These are phyloP conservation scores for Eutrema salsugineum DNA, from an alignment of 441 rosid species.

Conservation along the genomic window DNA sequence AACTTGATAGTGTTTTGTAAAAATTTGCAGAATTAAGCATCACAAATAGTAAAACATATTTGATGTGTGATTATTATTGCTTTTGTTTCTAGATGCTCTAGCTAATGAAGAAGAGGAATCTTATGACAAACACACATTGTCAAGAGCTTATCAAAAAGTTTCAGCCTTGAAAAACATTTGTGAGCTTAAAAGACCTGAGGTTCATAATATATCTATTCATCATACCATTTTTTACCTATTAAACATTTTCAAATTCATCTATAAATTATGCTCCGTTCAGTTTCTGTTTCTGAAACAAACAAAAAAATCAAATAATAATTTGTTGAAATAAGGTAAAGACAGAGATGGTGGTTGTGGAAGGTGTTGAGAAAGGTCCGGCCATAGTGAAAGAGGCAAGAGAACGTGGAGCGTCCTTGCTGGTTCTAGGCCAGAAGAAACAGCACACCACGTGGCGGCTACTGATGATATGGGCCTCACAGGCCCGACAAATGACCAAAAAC, in stretches of 20 bases:
- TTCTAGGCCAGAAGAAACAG: conserved; percentile 70
- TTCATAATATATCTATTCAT: conserved; percentile 18
- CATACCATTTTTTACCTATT: background rate
- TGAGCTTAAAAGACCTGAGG: conserved; percentile 79
- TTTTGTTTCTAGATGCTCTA: conserved; percentile 1
- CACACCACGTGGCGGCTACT: conserved; percentile 80
- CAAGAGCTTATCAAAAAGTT: conserved; percentile 48
- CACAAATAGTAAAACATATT: too few relatives aligned
- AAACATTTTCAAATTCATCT: background rate
- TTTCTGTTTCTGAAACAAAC: too few relatives aligned
- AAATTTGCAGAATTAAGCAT: too few relatives aligned
- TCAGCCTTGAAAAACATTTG: conserved; percentile 56
- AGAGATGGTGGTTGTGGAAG: conserved; percentile 63
- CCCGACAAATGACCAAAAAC: conserved; percentile 15
- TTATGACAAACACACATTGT: conserved; percentile 37
- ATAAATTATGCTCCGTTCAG: background rate
- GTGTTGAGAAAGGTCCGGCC: conserved; percentile 73
- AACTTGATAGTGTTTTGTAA: too few relatives aligned
- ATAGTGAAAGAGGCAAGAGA: conserved; percentile 80
- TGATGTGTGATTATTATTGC: background rate
- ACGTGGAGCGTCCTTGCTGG: conserved; percentile 56
- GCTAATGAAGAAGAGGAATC: conserved; percentile 28
- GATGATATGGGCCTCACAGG: conserved; percentile 62
- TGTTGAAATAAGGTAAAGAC: conserved; percentile 47
- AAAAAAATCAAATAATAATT: background rate